Evolutionary conservation across 352 stramenopile species (phyloP), one percentile per base, ranked within the genome.

Genomic region (Phytophthora hybrid): DNA sequence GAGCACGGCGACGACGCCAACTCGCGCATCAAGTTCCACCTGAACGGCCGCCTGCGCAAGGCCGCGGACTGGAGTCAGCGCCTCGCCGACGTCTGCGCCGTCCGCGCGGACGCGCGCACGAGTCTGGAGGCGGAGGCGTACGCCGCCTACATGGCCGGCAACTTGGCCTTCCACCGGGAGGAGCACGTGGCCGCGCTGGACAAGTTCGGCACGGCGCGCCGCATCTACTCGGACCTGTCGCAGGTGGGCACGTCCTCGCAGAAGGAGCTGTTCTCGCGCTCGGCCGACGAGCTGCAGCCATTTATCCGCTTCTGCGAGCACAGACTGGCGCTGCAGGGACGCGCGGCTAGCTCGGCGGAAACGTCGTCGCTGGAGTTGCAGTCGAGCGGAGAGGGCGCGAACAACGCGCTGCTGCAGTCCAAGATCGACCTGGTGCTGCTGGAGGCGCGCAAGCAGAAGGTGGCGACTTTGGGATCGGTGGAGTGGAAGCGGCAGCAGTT

Each of bases 41-140:
- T 97, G n/a, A 89, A 89, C 23, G 90, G 86, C 31, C 90, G 93
- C 31, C 84, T 98, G 14, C 83, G 84, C 74, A 98, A 98, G 67
- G 93, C 93, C 1, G 76, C 90, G 16, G 89, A 95, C 47, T 98
- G 93, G 93, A 94, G 89, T 75, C 85, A 91, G 67, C 79, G 90
- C 9, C 87, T 98, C 23, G 84, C 86, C 18, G 74, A 84, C 37
- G 84, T 97, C 31, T 97, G 92, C 63, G 79, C 87, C 1, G 80
- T 78, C 31, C 85, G 85, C 32, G 93, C 91, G 6, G 92, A 98
- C 67, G 90, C 90, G 63, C 91, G 91, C 37, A 97, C 93, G 64
- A 93, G 85, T 75, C 84, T 97, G 5, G 92, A 98, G 59, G 92
- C 92, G 0, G 90, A 94, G 66, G 91, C 93, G 37, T 98, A 97